Percentiles rank a stretch among this genome's conserved stretches.
These are phyloP conservation scores for Fusarium circinatum DNA, from an alignment of 2,329 filamentous ascomycete species.

Conservation along the genomic window DNA sequence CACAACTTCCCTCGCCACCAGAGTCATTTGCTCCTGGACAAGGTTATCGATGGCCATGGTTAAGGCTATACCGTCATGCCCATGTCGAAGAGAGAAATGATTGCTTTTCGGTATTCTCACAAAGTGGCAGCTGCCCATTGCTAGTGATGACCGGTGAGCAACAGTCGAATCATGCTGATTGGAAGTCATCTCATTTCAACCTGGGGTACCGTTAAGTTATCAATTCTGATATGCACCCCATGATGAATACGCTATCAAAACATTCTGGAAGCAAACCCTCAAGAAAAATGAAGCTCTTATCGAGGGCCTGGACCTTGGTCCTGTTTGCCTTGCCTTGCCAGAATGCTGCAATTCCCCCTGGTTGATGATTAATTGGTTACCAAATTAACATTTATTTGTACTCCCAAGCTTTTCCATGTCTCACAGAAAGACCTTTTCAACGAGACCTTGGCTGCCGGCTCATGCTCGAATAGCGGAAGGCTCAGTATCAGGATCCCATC, in stretches of 20 bases:
- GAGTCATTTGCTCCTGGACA: slow-evolving; percentile 4
- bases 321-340: slow-evolving; percentile 14
- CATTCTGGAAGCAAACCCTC: not conserved
- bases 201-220: not conserved
- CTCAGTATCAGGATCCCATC: slow-evolving; percentile 14
- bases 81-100: not conserved
- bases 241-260: not conserved
- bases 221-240: not conserved
- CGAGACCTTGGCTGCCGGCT: not conserved
- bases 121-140: not conserved
- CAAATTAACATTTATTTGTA: slow-evolving; percentile 32
- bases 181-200: not conserved
- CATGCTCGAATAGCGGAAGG: not conserved
- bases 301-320: not conserved
- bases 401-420: slow-evolving; percentile 24
- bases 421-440: slow-evolving; percentile 21
- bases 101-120: not conserved
- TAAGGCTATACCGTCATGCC: not conserved
- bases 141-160: not conserved
- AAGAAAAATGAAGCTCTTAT: not conserved
- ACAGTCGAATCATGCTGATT: not conserved
- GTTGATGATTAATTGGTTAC: slow-evolving; percentile 39
- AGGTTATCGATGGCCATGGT: not conserved
- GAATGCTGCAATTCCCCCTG: not conserved
- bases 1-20: slow-evolving; percentile 27